Conservation (phyloP, 2,329 filamentous ascomycete genomes). For the Curvularia sp. region DNA sequence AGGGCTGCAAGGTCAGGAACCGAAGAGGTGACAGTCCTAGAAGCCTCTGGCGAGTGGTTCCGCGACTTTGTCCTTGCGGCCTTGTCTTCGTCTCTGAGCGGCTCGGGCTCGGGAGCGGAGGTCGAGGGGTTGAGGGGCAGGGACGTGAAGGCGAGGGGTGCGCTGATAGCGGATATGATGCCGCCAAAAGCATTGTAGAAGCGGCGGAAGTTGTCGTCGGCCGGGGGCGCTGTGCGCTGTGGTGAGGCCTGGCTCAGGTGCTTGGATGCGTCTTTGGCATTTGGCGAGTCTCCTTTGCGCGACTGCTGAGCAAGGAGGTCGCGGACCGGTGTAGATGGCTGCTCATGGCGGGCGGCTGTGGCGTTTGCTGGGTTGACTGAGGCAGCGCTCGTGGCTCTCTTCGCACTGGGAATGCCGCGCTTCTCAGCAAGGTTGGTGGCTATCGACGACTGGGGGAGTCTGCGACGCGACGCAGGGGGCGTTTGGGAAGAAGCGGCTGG, state of each 20-base stretch:
- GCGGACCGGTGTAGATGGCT: conserved; percentile 39
- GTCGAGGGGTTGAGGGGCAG: conserved; percentile 68
- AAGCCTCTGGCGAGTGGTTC: conserved; percentile 38
- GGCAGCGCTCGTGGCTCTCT: conserved; percentile 70
- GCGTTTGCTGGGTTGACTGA: conserved; percentile 77
- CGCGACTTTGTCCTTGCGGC: conserved; percentile 33
- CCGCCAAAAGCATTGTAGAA: conserved; percentile 94
- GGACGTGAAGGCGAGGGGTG: conserved; percentile 90
- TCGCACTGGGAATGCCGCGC: conserved; percentile 70
- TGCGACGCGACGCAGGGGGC: conserved; percentile 49
- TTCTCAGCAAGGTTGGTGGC: conserved; percentile 87
- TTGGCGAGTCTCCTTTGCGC: conserved; percentile 32
- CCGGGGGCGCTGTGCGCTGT: conserved; percentile 31
- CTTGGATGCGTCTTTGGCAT: conserved; percentile 23
- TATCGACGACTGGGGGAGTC: conserved; percentile 76
- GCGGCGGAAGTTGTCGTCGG: conserved; percentile 81
- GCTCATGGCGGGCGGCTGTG: conserved; percentile 61
- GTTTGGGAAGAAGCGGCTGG: conserved; percentile 31
- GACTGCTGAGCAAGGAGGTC: conserved; percentile 45
- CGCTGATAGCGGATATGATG: conserved; percentile 86
- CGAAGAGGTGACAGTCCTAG: conserved; percentile 48
- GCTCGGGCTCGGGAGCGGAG: conserved; percentile 37
- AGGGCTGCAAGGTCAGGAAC: conserved; percentile 82
- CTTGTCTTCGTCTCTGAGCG: conserved; percentile 29
- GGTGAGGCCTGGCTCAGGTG: conserved; percentile 19